phyloP scores from a whole-genome alignment of 768 basidiomycete genomes.

The Thelephora ganbajun region DNA sequence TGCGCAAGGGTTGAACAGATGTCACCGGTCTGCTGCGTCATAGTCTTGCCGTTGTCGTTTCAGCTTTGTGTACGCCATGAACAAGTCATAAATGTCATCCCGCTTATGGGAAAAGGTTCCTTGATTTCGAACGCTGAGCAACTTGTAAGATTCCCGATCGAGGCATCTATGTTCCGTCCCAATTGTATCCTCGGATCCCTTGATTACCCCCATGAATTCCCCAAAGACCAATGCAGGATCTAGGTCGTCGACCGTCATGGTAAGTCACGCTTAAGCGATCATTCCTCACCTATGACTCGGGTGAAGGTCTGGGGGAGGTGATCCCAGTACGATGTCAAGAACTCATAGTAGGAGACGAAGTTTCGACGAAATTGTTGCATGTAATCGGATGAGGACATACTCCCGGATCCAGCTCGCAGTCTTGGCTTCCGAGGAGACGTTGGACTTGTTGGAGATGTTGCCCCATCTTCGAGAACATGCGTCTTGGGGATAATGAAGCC shows the following conservation, averaged over 20 bases:
- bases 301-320: conserved; percentile 37
- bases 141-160: conserved; percentile 27
- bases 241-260: conserved; percentile 14
- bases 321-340: conserved; percentile 40
- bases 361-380: conserved; percentile 9
- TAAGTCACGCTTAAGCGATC: neutral
- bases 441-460: neutral
- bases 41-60: conserved; percentile 31
- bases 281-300: conserved; percentile 34
- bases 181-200: conserved; percentile 45
- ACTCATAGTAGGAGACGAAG: conserved; percentile 27
- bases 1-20: neutral
- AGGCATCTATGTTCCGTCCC: conserved; percentile 23
- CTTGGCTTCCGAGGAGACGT: neutral
- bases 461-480: neutral
- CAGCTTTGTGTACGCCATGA: conserved; percentile 32
- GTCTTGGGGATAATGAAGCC: neutral
- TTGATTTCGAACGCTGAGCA: conserved; percentile 36
- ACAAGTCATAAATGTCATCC: conserved; percentile 35
- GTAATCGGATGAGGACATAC: conserved; percentile 10
- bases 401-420: neutral
- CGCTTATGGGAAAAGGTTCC: conserved; percentile 40
- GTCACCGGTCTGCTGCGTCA: conserved; percentile 48
- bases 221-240: conserved; percentile 50
- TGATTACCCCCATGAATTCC: conserved; percentile 54